These are phyloP conservation scores for Mollisiaceae sp. DNA, from an alignment of 2,329 filamentous ascomycete species.

Conservation along the genomic window DNA sequence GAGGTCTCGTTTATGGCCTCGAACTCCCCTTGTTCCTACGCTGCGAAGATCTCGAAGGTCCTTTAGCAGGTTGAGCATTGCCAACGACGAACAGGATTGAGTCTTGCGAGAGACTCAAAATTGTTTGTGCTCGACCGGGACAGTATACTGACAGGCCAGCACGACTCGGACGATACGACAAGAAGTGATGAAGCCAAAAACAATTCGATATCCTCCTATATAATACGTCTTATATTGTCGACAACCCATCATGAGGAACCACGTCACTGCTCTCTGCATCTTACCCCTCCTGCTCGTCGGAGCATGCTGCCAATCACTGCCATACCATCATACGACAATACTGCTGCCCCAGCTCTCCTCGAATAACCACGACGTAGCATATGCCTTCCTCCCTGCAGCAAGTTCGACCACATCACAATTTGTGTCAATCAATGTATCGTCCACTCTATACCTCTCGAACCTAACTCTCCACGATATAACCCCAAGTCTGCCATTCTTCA, in stretches of 20 bases:
- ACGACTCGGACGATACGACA: background rate
- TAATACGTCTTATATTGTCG: conserved; percentile 22
- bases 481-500: conserved; percentile 66
- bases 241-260: conserved; percentile 36
- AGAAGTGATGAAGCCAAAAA: conserved; percentile 28
- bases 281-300: conserved; percentile 21
- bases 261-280: conserved; percentile 32
- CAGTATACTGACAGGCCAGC: background rate
- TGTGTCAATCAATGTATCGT: conserved; percentile 68
- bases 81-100: conserved; percentile 6
- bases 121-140: background rate
- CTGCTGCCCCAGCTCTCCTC: conserved; percentile 59
- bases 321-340: conserved; percentile 79
- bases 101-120: background rate
- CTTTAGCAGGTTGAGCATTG: background rate
- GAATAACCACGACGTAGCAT: conserved; percentile 60
- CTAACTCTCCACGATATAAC: conserved; percentile 56
- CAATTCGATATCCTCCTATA: conserved; percentile 23
- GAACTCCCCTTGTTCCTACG: background rate
- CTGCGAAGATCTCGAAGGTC: conserved; percentile 8
- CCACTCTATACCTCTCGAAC: conserved; percentile 55
- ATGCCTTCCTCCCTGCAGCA: conserved; percentile 64
- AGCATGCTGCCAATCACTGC: conserved; percentile 55
- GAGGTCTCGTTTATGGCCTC: conserved; percentile 27
- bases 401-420: conserved; percentile 52